Base-by-base conservation (phyloP, 139 green algal species). In the Chlorella sp. region DNA sequence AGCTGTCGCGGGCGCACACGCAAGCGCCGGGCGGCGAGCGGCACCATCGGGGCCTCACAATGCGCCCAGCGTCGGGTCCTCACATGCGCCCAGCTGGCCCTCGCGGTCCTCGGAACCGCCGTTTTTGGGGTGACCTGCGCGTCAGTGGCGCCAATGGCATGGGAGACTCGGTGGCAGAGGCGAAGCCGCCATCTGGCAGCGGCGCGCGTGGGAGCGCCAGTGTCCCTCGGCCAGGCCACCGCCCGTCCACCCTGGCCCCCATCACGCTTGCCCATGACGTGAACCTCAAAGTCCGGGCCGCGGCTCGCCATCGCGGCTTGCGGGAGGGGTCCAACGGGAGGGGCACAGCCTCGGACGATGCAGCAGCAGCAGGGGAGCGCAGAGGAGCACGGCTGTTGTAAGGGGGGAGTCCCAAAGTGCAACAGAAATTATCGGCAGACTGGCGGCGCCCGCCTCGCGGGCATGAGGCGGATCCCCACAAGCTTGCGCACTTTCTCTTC, bases 41-140 rank as follows among this genome's bases (percentile, higher is more conserved):
- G 59, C 59, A 17, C 29, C 29, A 66, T 12, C 11, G 59, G 59
- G 19, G 42, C 8, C 38, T 55, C 5, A 29, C 27, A 63, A 12
- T 9, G 21, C 29, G 58, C 31, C 58, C 35, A 45, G 60, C 9
- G 7, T 33, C 38, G 11, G 31, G 11, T n/a, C 4, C 68, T 38
- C 68, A 75, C 68, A 75, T 65, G 68, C 51, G 8, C 21, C 68
- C 68, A 75, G 68, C 68, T 75, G 68, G 19, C 68, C 68, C 36
- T 75, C 51, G 25, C 40, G 50, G 15, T 27, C 40, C 68, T 66
- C 51, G 0, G 38, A 36, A 0, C 68, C 68, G 1, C 41, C 36
- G n/a, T 12, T 40, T 27, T 75, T 75, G 40, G 68, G 68, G n/a
- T 75, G 68, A 0, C 68, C n/a, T n/a, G n/a, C n/a, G n/a, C n/a